Evolutionary conservation across 23 red algal genomes (phyloP).

Genomic region (Pyropia haitanensis): DNA sequence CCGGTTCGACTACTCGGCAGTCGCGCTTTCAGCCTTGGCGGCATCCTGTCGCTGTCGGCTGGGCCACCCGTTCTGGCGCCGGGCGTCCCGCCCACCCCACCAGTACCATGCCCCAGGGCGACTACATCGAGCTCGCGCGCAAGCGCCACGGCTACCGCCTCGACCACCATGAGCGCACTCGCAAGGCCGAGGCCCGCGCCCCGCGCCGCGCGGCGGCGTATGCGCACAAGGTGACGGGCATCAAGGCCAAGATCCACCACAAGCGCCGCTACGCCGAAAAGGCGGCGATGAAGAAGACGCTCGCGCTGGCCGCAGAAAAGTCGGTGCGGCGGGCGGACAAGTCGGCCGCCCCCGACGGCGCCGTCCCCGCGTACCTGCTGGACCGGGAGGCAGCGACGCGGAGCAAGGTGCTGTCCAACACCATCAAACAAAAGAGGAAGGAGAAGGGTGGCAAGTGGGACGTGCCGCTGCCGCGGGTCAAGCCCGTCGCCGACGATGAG

Average conservation of each 20-base stretch:
- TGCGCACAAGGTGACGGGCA: constrained; percentile 53
- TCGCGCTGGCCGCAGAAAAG: constrained; percentile 47
- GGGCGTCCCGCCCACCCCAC: background rate
- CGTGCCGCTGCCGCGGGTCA: constrained; percentile 90
- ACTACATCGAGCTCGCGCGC: constrained; percentile 92
- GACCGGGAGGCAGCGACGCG: constrained; percentile 70
- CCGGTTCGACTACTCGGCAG: too few relatives aligned
- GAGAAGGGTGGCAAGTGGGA: constrained; percentile 99
- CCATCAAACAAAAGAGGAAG: constrained; percentile 93
- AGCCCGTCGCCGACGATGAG: constrained; percentile 91
- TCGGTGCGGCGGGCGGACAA: constrained; percentile 18
- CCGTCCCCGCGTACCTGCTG: constrained; percentile 83
- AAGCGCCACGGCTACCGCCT: constrained; percentile 84
- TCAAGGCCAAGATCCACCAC: constrained; percentile 92
- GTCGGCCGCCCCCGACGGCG: constrained; percentile 40
- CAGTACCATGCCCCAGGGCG: constrained; percentile 84
- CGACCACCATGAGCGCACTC: constrained; percentile 71
- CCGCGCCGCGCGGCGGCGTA: constrained; percentile 31
- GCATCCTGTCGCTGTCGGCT: background rate
- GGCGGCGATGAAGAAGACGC: constrained; percentile 75
- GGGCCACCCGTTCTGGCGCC: background rate
- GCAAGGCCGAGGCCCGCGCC: constrained; percentile 72
- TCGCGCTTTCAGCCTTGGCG: too few relatives aligned
- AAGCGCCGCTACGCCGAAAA: constrained; percentile 92
- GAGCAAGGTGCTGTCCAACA: constrained; percentile 85